Evolutionary conservation across 2,329 filamentous ascomycete genomes (phyloP).

Genomic region (Alternaria sp.): DNA sequence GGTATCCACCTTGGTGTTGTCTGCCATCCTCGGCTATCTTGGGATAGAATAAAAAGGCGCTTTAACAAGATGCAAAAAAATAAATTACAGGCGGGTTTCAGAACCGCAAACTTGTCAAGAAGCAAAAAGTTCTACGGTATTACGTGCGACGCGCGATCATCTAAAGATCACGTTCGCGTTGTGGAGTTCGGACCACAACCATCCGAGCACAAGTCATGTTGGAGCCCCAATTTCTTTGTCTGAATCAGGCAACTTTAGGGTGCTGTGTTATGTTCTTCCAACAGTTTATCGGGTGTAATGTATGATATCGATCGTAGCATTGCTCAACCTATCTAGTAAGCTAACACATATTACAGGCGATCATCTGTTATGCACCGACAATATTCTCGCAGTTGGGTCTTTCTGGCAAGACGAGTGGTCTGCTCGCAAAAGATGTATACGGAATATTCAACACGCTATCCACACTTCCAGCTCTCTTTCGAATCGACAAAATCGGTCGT

Average conservation of each 20-base stretch:
- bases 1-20: slow-evolving; percentile 18
- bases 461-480: slow-evolving; percentile 71
- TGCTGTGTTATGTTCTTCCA: slow-evolving; percentile 55
- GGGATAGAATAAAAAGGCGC: background rate
- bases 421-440: slow-evolving; percentile 76
- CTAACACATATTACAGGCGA: slow-evolving; percentile 67
- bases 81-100: background rate
- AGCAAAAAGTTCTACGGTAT: background rate
- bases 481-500: slow-evolving; percentile 70
- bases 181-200: slow-evolving; percentile 33
- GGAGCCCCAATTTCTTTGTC: slow-evolving; percentile 7
- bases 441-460: slow-evolving; percentile 62
- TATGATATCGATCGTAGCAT: background rate
- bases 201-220: slow-evolving; percentile 27
- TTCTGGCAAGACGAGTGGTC: slow-evolving; percentile 70
- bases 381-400: slow-evolving; percentile 78
- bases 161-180: slow-evolving; percentile 4
- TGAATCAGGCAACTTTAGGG: slow-evolving; percentile 21
- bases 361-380: slow-evolving; percentile 49
- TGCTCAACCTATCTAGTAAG: slow-evolving; percentile 45
- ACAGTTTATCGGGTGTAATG: slow-evolving; percentile 76
- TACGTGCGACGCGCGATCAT: background rate
- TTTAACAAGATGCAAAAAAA: background rate
- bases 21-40: slow-evolving; percentile 18
- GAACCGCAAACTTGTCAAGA: background rate